Evolutionary conservation across 2,329 filamentous ascomycete species (phyloP).

Genomic region (Colletotrichum eleusines): DNA sequence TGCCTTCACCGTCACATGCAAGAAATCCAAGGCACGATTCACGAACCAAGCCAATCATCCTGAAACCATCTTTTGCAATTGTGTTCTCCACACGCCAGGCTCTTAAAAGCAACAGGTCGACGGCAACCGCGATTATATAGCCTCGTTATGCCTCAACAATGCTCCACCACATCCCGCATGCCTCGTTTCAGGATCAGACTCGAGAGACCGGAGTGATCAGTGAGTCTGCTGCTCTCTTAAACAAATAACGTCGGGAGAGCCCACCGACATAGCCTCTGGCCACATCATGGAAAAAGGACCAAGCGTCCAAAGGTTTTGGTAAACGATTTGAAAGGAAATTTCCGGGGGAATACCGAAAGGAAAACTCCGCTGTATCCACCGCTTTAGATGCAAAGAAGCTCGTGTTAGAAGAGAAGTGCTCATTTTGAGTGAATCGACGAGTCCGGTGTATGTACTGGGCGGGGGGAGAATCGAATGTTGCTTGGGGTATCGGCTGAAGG

Average conservation of each 20-base stretch:
- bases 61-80: constrained; percentile 27
- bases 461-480: constrained; percentile 33
- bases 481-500: constrained; percentile 39
- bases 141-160: constrained; percentile 35
- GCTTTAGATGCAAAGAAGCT: constrained; percentile 34
- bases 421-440: constrained; percentile 34
- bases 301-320: constrained; percentile 10
- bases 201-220: not conserved
- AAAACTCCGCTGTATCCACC: constrained; percentile 30
- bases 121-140: constrained; percentile 25
- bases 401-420: constrained; percentile 33
- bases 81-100: not conserved
- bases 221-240: not conserved
- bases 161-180: constrained; percentile 31
- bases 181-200: constrained; percentile 26
- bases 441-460: constrained; percentile 40
- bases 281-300: constrained; percentile 1
- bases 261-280: not conserved
- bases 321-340: not conserved
- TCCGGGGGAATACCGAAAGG: constrained; percentile 18
- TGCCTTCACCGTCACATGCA: constrained; percentile 26
- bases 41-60: constrained; percentile 31
- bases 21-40: constrained; percentile 2
- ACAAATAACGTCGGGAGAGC: not conserved
- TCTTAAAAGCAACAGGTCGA: constrained; percentile 16